Conservation (phyloP, 2,329 filamentous ascomycete species). For the Nemania sp. region DNA sequence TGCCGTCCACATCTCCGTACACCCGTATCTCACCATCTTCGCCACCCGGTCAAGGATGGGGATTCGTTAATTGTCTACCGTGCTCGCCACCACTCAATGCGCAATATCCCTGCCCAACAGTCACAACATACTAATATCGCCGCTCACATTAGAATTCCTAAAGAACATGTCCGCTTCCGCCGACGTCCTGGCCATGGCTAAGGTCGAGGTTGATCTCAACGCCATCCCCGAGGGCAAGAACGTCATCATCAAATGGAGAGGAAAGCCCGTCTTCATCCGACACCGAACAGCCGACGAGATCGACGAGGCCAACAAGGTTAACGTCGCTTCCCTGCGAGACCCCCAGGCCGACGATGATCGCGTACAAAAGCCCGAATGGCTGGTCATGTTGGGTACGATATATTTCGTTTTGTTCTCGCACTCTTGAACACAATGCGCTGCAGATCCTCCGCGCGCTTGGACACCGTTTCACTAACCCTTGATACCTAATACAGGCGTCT, state of each 20-base stretch:
- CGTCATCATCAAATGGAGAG: conserved; percentile 99
- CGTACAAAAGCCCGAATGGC: conserved; percentile 98
- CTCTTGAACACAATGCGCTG: neutral
- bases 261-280: conserved; percentile 99
- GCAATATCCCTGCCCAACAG: neutral
- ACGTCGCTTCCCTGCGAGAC: conserved; percentile 86
- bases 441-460: neutral
- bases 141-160: conserved; percentile 81
- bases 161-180: conserved; percentile 99
- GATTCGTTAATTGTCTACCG: conserved; percentile 2
- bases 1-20: neutral
- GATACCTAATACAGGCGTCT: conserved; percentile 75
- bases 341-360: conserved; percentile 91
- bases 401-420: conserved; percentile 31
- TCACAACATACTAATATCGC: conserved; percentile 40
- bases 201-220: conserved; percentile 95
- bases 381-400: conserved; percentile 91
- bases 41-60: neutral
- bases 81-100: neutral
- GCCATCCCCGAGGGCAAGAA: conserved; percentile 99
- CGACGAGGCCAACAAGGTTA: conserved; percentile 90
- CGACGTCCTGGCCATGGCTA: conserved; percentile 98
- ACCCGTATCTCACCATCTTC: neutral
- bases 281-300: conserved; percentile 96
- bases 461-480: conserved; percentile 35